phyloP scores from a whole-genome alignment of 345 rosid species.

The Hypericum perforatum region DNA sequence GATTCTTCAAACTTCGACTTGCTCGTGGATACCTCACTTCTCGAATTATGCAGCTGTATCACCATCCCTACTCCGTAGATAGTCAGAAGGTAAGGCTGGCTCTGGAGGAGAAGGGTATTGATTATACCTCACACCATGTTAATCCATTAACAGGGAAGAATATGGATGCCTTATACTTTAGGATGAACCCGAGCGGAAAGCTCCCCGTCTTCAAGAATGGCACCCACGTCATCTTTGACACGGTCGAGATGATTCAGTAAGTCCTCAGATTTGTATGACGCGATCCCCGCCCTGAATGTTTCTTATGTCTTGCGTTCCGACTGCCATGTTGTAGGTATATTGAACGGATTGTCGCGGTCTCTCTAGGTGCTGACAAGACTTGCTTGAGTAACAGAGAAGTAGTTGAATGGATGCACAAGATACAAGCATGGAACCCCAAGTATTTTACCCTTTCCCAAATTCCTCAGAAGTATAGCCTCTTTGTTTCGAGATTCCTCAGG shows the following conservation, averaged over 20 bases:
- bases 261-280: constrained; percentile 13
- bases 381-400: constrained; percentile 38
- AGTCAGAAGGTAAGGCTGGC: constrained; percentile 83
- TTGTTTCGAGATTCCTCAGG: constrained; percentile 63
- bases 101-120: constrained; percentile 85
- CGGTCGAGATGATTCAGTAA: constrained; percentile 75
- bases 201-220: constrained; percentile 87
- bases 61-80: constrained; percentile 79
- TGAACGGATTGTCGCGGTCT: constrained; percentile 61
- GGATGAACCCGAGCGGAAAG: constrained; percentile 54
- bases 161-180: constrained; percentile 68
- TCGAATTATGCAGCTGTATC: constrained; percentile 69
- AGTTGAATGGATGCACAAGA: constrained; percentile 65
- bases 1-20: too few species aligned
- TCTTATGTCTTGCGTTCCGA: too few species aligned
- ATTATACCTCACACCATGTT: constrained; percentile 82
- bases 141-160: constrained; percentile 75
- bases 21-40: too few species aligned
- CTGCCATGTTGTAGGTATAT: constrained; percentile 71
- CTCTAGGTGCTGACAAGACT: constrained; percentile 34
- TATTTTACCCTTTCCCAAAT: constrained; percentile 59
- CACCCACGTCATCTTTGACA: constrained; percentile 53
- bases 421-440: constrained; percentile 67
- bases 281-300: neutral
- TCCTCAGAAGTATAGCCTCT: constrained; percentile 44